Base-by-base conservation (phyloP, 208 protist species). In the Wallacemonas sp. region DNA sequence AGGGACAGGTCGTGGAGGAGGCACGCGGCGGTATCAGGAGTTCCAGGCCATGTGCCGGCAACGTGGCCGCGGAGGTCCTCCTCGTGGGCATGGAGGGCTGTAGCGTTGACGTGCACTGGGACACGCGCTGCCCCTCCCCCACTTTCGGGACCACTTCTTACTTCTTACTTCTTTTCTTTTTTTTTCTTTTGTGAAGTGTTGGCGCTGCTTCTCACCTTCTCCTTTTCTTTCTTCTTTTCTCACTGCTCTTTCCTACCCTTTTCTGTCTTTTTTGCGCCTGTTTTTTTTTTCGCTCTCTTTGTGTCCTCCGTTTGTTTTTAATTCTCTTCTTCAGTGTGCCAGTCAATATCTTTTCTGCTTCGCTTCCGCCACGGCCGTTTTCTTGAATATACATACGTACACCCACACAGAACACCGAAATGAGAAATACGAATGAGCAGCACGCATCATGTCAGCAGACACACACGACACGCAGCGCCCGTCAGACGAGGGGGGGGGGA, bases 181-280 rank as follows among this genome's bases (percentile, higher is more conserved):
- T 14, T 6, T 17, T 41, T 41, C 36, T 41, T 41, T n/a, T n/a
- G n/a, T n/a, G n/a, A n/a, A n/a, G n/a, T n/a, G n/a, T n/a, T n/a
- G n/a, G n/a, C 38, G 17, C 38, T 49, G 42, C 9, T 6, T 49
- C 15, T 26, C n/a, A 24, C n/a, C 24, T 60, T 70, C 54, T 63
- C 47, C 36, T 71, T 65, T 77, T 75, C 11, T 56, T 75, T 22
- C 44, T 26, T 68, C 54, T 61, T 68, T 47, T 66, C 46, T 54
- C n/a, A 44, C 24, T 56, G 4, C 34, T 38, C 17, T 44, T 22
- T 27, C 39, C 51, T 28, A 30, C 26, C 15, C 38, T 64, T 75
- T 22, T 44, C 22, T 64, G 47, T 61, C 62, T 47, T 66, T 44
- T 45, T 53, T 59, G 44, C 58, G 3, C 45, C 51, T 58, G 24